phyloP scores from a whole-genome alignment of 2,329 filamentous ascomycete genomes.

The Fusarium chuoi region DNA sequence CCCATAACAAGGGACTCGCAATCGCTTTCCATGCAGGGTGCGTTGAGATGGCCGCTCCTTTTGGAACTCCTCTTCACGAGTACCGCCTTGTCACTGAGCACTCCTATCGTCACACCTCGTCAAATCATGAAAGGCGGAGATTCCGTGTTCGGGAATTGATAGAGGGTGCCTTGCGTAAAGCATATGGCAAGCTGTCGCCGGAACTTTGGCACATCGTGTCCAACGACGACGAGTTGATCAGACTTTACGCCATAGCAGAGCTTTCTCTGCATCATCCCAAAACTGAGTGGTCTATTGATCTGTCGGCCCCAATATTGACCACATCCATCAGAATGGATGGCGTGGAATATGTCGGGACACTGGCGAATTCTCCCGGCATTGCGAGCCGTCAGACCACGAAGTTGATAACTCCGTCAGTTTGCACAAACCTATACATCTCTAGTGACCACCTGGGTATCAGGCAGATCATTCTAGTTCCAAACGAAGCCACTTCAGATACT shows the following conservation, averaged over 20 bases:
- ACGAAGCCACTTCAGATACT: rapidly evolving
- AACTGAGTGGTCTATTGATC: neutral
- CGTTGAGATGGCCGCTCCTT: neutral
- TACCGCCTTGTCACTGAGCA: neutral
- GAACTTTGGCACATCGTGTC: slow-evolving; percentile 17
- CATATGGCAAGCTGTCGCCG: neutral
- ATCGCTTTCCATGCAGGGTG: slow-evolving; percentile 4
- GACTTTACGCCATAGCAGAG: neutral
- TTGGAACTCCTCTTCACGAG: neutral
- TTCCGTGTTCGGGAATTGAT: neutral
- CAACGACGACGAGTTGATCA: neutral
- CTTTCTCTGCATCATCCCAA: neutral
- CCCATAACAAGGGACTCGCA: neutral
- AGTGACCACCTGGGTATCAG: slow-evolving; percentile 26
- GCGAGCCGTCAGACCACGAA: neutral
- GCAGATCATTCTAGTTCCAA: neutral
- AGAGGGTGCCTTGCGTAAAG: neutral
- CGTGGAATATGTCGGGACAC: neutral
- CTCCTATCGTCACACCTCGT: neutral
- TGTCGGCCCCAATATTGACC: neutral
- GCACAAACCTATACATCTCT: neutral
- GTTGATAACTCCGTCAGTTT: rapidly evolving
- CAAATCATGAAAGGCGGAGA: neutral
- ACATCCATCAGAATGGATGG: slow-evolving; percentile 18
- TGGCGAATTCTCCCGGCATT: neutral